Percentiles rank a stretch among this genome's conserved stretches.
Conservation (phyloP, 257 asterid species). For the Ballota nigra region DNA sequence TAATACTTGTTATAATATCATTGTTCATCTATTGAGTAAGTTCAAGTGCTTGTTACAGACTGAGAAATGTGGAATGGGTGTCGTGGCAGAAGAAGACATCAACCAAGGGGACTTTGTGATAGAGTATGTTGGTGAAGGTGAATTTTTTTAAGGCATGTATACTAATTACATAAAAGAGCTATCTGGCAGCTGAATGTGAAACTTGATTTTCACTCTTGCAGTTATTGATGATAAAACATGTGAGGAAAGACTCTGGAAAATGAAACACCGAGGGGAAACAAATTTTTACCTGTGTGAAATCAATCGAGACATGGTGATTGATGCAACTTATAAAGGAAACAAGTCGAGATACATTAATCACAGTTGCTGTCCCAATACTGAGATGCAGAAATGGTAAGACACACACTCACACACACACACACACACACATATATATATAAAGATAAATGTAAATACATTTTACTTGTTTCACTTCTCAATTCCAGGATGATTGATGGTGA, state of each 20-base stretch:
- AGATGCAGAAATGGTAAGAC: slow-evolving; percentile 94
- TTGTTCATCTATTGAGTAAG: slow-evolving; percentile 11
- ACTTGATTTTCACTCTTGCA: slow-evolving; percentile 34
- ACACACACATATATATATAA: background rate
- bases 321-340: slow-evolving; percentile 96
- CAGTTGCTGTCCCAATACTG: slow-evolving; percentile 94
- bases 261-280: slow-evolving; percentile 89
- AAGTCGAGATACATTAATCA: slow-evolving; percentile 96
- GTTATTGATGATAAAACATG: slow-evolving; percentile 97
- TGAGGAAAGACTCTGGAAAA: slow-evolving; percentile 96
- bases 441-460: background rate
- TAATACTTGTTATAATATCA: background rate
- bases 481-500: slow-evolving; percentile 92
- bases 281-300: slow-evolving; percentile 96
- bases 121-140: slow-evolving; percentile 99
- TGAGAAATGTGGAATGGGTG: slow-evolving; percentile 95
- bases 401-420: background rate
- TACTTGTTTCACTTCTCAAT: slow-evolving; percentile 23
- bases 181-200: slow-evolving; percentile 15
- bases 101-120: slow-evolving; percentile 78
- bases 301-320: slow-evolving; percentile 93
- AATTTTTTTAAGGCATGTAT: slow-evolving; percentile 9
- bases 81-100: slow-evolving; percentile 92
- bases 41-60: slow-evolving; percentile 57
- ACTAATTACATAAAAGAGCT: slow-evolving; percentile 4